Base-by-base conservation (phyloP, 1,284 basidiomycete genomes). In the Veloboletus limbatus region DNA sequence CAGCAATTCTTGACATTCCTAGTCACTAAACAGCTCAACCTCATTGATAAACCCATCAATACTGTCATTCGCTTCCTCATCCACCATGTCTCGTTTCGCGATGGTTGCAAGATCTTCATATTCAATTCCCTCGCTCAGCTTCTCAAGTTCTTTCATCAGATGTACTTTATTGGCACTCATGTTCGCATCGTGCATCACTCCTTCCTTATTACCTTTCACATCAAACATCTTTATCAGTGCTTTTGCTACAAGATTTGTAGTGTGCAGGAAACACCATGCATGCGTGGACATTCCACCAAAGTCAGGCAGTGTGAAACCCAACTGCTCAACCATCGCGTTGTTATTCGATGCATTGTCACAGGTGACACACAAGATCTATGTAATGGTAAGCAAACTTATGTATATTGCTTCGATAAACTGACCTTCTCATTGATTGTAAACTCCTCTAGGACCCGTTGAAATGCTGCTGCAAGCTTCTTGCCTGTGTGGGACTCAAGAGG, bases 211-310 rank as follows among this genome's bases (percentile, higher is more conserved):
- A 45, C 16, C 7, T 24, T 22, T 24, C 3, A 24, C 6, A 39
- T 67, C 59, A 52, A 69, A 69, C 35, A 61, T 57, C 4, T 36
- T 14, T 1, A 67, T 28, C 5, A 68, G n/a, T 1, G 39, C 52
- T 24, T 69, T 66, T 0, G 56, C 67, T 1, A 61, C 51, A 0
- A 74, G 54, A 35, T 67, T 69, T 1, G 58, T 39, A 3, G 26
- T 45, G 18, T 48, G 42, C 16, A 45, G 17, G 25, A 45, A 48
- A 6, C 35, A 48, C 27, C n/a, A n/a, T 0, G 56, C 58, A 0
- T 53, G 59, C 16, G 56, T 62, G 0, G 47, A 43, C 0, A 31
- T 39, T 1, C 57, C 48, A 1, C 53, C 40, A 32, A 68, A 70
- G 0, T 30, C 26, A 0, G 20, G 27, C 28, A 47, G n/a, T n/a